Conservation (phyloP, 2,329 filamentous ascomycete genomes). For the Ophiocordyceps australis region DNA sequence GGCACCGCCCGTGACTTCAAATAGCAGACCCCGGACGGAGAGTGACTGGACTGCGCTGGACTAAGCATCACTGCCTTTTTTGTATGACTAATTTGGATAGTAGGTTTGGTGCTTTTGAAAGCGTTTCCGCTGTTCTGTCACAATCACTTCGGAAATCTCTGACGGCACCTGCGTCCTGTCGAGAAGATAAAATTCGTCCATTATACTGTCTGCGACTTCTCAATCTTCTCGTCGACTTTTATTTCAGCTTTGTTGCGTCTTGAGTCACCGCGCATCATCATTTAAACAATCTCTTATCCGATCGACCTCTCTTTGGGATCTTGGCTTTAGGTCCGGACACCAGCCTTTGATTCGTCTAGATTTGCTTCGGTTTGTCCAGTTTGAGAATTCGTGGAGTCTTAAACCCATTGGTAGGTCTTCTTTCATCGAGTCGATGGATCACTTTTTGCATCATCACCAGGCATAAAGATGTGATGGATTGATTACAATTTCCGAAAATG, state of each 20-base stretch:
- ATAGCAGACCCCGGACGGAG: too few relatives aligned
- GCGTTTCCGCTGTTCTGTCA: slow-evolving; percentile 19
- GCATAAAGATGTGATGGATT: too few relatives aligned
- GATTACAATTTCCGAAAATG: too few relatives aligned
- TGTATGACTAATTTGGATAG: slow-evolving; percentile 9
- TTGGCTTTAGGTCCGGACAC: slow-evolving; percentile 17
- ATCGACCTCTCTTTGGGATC: slow-evolving; percentile 18
- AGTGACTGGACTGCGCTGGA: too few relatives aligned
- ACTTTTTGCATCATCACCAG: too few relatives aligned
- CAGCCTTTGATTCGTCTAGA: slow-evolving; percentile 15
- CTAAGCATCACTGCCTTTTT: too few relatives aligned
- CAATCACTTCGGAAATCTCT: slow-evolving; percentile 20
- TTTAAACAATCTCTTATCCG: slow-evolving; percentile 17
- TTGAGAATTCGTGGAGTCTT: too few relatives aligned
- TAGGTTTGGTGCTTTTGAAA: slow-evolving; percentile 22
- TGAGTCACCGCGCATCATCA: slow-evolving; percentile 19
- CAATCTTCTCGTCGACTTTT: slow-evolving; percentile 4
- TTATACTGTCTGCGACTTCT: slow-evolving; percentile 6
- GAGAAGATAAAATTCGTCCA: too few relatives aligned
- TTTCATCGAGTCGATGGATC: too few relatives aligned
- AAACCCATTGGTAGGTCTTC: too few relatives aligned
- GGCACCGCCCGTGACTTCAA: too few relatives aligned
- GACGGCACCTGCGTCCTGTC: slow-evolving; percentile 16
- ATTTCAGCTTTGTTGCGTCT: slow-evolving; percentile 12
- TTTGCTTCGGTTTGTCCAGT: slow-evolving; percentile 13